Conservation (phyloP, 495 filamentous ascomycete genomes). For the Amphirosellinia nigrospora region DNA sequence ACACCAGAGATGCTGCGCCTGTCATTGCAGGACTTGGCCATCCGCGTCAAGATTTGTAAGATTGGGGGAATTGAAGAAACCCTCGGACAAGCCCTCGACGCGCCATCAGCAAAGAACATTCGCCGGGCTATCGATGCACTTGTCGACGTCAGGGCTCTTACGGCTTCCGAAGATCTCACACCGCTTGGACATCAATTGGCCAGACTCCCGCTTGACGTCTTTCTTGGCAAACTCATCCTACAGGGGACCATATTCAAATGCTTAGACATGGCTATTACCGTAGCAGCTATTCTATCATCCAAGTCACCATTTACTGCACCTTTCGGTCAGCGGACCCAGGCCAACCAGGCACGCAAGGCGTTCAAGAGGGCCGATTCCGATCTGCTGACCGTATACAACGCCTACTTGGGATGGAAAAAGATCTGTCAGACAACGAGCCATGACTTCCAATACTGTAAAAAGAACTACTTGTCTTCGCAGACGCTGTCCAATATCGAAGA, state of each 20-base stretch:
- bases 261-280: slow-evolving; percentile 85
- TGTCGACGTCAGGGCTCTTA: slow-evolving; percentile 91
- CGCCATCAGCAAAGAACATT: slow-evolving; percentile 89
- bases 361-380: slow-evolving; percentile 92
- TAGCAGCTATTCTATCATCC: slow-evolving; percentile 89
- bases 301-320: slow-evolving; percentile 92
- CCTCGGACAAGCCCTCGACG: slow-evolving; percentile 86
- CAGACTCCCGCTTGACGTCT: slow-evolving; percentile 88
- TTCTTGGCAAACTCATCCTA: slow-evolving; percentile 90
- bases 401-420: slow-evolving; percentile 85
- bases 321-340: slow-evolving; percentile 79
- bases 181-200: slow-evolving; percentile 85
- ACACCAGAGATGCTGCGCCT: slow-evolving; percentile 94
- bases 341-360: slow-evolving; percentile 73
- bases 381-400: slow-evolving; percentile 89
- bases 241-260: slow-evolving; percentile 85
- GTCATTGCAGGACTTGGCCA: slow-evolving; percentile 89
- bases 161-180: slow-evolving; percentile 78
- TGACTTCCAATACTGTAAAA: slow-evolving; percentile 86
- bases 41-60: slow-evolving; percentile 97
- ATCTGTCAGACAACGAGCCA: slow-evolving; percentile 67
- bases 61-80: slow-evolving; percentile 90
- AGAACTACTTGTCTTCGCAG: slow-evolving; percentile 85
- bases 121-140: slow-evolving; percentile 89
- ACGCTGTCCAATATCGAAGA: slow-evolving; percentile 91